Evolutionary conservation across 2,329 filamentous ascomycete genomes (phyloP).

Genomic region (Fusarium sublunatum): DNA sequence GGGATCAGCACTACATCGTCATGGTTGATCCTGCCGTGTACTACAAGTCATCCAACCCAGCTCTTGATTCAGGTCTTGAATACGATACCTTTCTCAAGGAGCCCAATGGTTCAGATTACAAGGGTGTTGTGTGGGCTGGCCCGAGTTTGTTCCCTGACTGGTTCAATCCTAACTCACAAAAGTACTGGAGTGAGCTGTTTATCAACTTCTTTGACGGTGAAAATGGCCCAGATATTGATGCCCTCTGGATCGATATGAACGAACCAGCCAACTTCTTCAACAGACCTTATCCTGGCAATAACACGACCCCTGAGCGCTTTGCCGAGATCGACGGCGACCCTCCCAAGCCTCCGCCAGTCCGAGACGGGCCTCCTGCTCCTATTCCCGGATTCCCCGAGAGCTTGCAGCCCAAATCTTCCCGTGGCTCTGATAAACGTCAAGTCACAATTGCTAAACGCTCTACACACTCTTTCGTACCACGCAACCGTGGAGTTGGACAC

Average conservation of each 20-base stretch:
- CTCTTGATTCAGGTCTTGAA: constrained; percentile 53
- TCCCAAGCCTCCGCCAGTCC: constrained; percentile 69
- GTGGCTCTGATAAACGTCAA: constrained; percentile 5
- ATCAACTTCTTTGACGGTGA: constrained; percentile 69
- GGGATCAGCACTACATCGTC: constrained; percentile 76
- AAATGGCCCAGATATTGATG: constrained; percentile 78
- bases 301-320: constrained; percentile 46
- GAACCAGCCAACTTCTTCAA: constrained; percentile 51
- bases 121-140: constrained; percentile 83
- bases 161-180: constrained; percentile 72
- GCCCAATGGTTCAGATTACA: constrained; percentile 64
- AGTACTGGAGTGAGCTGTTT: constrained; percentile 78
- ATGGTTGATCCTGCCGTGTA: constrained; percentile 82
- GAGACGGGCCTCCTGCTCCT: constrained; percentile 51
- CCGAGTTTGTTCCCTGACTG: constrained; percentile 79
- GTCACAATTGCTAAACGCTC: neutral
- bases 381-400: constrained; percentile 44
- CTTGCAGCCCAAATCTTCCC: constrained; percentile 34
- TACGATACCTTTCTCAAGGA: constrained; percentile 61
- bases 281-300: constrained; percentile 53
- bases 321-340: constrained; percentile 61
- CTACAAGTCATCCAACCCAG: constrained; percentile 57
- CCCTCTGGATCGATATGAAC: constrained; percentile 79
- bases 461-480: neutral
- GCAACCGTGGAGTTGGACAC: constrained; percentile 16